These are phyloP conservation scores for Tricladium varicosporioides DNA, from an alignment of 2,329 filamentous ascomycete genomes.

Conservation along the genomic window DNA sequence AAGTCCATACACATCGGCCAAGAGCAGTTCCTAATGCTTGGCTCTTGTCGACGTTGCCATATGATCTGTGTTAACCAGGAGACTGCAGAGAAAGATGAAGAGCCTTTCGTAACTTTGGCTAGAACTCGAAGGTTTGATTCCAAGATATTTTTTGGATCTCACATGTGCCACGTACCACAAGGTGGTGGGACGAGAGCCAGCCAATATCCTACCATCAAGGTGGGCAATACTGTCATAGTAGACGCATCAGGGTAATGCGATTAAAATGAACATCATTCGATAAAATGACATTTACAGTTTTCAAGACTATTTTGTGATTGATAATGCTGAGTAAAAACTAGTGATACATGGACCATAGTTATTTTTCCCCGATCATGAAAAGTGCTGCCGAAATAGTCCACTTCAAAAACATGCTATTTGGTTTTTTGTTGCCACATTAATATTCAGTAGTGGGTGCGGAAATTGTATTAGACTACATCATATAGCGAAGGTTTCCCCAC, in stretches of 20 bases:
- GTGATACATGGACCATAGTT: no score
- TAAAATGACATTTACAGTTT: no score
- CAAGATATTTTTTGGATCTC: constrained; percentile 86
- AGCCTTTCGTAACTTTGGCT: constrained; percentile 80
- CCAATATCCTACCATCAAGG: constrained; percentile 44
- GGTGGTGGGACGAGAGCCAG: constrained; percentile 15
- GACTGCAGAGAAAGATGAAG: constrained; percentile 73
- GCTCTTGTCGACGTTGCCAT: constrained; percentile 84
- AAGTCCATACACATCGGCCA: constrained; percentile 61
- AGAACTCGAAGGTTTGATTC: constrained; percentile 83
- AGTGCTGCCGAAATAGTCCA: no score
- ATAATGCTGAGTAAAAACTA: no score
- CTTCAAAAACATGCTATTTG: no score
- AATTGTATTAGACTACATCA: no score
- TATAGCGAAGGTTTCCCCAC: no score
- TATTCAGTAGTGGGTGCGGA: no score
- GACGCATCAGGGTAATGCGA: not conserved
- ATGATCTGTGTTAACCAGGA: constrained; percentile 95
- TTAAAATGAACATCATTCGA: no score
- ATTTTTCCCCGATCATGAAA: no score
- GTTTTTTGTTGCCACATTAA: no score
- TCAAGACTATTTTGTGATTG: no score
- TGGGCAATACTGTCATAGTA: constrained; percentile 44
- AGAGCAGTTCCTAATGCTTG: constrained; percentile 68
- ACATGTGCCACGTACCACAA: constrained; percentile 55